phyloP scores from a whole-genome alignment of 1,284 basidiomycete species.

The Fomitopsis betulina region DNA sequence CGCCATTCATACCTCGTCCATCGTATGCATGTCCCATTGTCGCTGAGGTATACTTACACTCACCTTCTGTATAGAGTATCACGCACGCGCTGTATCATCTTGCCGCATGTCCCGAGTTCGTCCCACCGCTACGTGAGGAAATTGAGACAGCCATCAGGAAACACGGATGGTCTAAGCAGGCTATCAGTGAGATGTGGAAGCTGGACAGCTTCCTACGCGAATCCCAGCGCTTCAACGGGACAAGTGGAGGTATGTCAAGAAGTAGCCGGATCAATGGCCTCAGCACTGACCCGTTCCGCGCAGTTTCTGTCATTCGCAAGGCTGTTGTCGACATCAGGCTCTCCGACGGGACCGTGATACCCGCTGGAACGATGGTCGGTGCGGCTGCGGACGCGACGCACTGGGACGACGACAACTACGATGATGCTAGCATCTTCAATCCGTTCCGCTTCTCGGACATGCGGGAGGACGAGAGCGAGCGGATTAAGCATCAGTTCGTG shows the following conservation, averaged over 20 bases:
- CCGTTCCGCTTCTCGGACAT: conserved; percentile 42
- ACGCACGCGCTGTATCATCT: conserved; percentile 37
- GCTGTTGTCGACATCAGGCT: conserved; percentile 34
- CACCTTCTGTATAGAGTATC: conserved; percentile 24
- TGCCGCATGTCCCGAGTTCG: conserved; percentile 34
- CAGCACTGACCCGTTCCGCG: neutral
- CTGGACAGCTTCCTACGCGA: conserved; percentile 52
- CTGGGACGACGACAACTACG: conserved; percentile 35
- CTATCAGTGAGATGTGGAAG: conserved; percentile 40
- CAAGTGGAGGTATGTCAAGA: conserved; percentile 17
- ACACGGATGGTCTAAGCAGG: conserved; percentile 41
- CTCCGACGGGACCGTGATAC: conserved; percentile 38
- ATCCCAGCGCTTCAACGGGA: conserved; percentile 33
- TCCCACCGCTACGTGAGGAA: conserved; percentile 40
- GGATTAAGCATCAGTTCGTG: conserved; percentile 21
- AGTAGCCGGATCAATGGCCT: neutral
- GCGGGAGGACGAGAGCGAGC: conserved; percentile 21
- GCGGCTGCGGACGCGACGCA: conserved; percentile 37
- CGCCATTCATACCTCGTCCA: conserved; percentile 27
- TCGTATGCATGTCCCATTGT: conserved; percentile 13
- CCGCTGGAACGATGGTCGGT: conserved; percentile 35
- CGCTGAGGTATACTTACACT: too few relatives aligned
- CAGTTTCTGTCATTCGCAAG: conserved; percentile 13
- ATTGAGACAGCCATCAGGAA: conserved; percentile 29
- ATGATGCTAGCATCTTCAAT: conserved; percentile 34